A percentile compares a stretch with the other conserved stretches of the same genome.
Conservation (phyloP, 768 basidiomycete genomes). For the Leccinum aurantiacum region DNA sequence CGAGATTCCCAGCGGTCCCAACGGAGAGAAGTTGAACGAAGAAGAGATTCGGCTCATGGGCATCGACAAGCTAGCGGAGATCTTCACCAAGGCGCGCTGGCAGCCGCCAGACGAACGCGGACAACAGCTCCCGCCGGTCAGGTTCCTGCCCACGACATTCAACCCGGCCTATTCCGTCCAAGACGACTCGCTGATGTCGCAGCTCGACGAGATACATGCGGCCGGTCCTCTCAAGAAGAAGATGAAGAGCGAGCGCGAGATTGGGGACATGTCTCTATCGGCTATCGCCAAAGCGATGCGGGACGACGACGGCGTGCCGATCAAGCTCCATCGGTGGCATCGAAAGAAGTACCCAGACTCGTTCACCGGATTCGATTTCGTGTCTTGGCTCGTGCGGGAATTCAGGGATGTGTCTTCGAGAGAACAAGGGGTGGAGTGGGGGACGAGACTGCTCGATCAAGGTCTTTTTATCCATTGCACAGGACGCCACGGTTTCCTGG, state of each 20-base stretch:
- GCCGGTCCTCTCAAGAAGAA: conserved; percentile 76
- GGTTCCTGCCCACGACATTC: conserved; percentile 82
- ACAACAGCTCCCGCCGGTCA: conserved; percentile 55
- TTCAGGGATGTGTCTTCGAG: conserved; percentile 86
- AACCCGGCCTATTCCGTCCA: conserved; percentile 77
- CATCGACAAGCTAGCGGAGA: conserved; percentile 87
- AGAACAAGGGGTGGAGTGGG: conserved; percentile 79
- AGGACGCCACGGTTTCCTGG: conserved; percentile 78
- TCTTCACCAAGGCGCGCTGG: conserved; percentile 86
- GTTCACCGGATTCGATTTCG: conserved; percentile 87
- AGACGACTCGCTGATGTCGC: conserved; percentile 76
- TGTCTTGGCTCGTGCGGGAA: conserved; percentile 89
- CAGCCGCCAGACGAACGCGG: conserved; percentile 45
- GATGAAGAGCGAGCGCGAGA: conserved; percentile 73
- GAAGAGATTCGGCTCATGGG: conserved; percentile 88
- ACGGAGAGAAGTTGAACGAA: conserved; percentile 75
- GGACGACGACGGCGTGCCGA: conserved; percentile 79
- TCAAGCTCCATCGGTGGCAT: conserved; percentile 87
- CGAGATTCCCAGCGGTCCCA: conserved; percentile 50
- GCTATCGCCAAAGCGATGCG: conserved; percentile 82
- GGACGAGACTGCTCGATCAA: conserved; percentile 69
- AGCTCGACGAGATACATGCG: conserved; percentile 78
- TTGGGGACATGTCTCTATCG: conserved; percentile 60
- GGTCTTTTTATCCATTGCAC: conserved; percentile 86
- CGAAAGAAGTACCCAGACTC: conserved; percentile 68